Evolutionary conservation across 805 yeast genomes (phyloP).

Genomic region (Kockiozyma suomiensis): DNA sequence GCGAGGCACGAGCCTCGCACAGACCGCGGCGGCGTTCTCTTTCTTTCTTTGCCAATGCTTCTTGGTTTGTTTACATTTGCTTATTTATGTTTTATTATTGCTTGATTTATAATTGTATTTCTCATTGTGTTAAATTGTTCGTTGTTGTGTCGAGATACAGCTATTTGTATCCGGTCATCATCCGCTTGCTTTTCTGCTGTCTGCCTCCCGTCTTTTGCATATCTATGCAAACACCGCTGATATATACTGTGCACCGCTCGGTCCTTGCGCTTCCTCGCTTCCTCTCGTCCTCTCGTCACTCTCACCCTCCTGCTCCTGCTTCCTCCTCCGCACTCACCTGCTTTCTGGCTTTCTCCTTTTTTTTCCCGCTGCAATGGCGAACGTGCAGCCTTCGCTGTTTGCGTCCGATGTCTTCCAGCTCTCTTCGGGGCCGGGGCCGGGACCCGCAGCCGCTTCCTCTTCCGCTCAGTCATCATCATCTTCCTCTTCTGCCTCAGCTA

Average conservation of each 20-base stretch:
- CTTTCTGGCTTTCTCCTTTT: not conserved
- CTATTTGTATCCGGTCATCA: too few relatives aligned
- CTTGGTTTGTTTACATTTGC: too few relatives aligned
- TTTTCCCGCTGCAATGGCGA: not conserved
- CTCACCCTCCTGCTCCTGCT: too few relatives aligned
- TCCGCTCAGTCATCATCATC: not conserved
- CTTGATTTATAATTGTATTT: too few relatives aligned
- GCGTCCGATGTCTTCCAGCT: conserved; percentile 1
- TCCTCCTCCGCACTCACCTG: not conserved
- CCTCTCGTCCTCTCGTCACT: too few relatives aligned
- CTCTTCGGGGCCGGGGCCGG: not conserved
- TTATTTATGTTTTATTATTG: too few relatives aligned
- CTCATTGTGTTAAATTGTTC: too few relatives aligned
- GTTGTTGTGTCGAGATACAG: too few relatives aligned
- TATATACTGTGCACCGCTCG: not conserved
- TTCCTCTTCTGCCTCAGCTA: not conserved
- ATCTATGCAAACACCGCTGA: not conserved
- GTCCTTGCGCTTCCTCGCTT: not conserved
- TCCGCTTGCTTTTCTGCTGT: too few relatives aligned
- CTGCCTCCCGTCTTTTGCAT: too few relatives aligned
- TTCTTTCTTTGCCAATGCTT: too few relatives aligned
- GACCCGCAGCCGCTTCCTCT: not conserved
- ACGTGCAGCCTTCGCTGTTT: not conserved
- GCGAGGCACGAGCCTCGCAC: conserved; percentile 8
- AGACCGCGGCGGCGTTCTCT: conserved; percentile 2